These are phyloP conservation scores for Calonectria leucothoes DNA, from an alignment of 2,329 filamentous ascomycete genomes.

Conservation along the genomic window DNA sequence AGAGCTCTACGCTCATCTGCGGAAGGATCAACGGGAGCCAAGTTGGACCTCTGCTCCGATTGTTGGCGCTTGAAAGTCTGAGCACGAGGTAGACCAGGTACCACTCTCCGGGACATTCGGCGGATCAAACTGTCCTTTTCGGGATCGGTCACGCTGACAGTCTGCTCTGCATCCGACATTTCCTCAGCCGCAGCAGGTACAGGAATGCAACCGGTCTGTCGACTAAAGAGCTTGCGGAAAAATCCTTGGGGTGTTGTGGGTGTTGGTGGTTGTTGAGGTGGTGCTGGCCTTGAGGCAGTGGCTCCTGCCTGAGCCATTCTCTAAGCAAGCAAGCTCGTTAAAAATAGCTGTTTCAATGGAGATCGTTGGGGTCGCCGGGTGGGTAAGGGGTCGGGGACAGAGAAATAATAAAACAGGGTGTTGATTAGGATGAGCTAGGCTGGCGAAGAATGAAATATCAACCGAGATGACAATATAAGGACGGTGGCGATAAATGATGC, in stretches of 20 bases:
- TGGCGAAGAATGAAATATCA: conserved; percentile 21
- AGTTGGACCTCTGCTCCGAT: conserved; percentile 80
- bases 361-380: background rate
- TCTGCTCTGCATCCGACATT: conserved; percentile 48
- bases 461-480: conserved; percentile 23
- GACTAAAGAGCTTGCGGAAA: conserved; percentile 44
- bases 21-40: conserved; percentile 74
- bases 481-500: conserved; percentile 24
- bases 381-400: background rate
- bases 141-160: conserved; percentile 39
- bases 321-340: conserved; percentile 29
- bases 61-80: conserved; percentile 86
- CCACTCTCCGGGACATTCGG: conserved; percentile 69
- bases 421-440: conserved; percentile 21
- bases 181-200: conserved; percentile 28
- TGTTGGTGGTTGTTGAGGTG: conserved; percentile 40
- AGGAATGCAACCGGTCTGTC: conserved; percentile 27
- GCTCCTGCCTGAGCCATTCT: conserved; percentile 48
- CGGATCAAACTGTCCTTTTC: conserved; percentile 51
- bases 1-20: conserved; percentile 77
- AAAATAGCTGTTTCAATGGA: background rate
- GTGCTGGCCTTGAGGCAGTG: conserved; percentile 43
- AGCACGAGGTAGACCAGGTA: conserved; percentile 80
- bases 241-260: conserved; percentile 40
- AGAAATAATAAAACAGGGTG: conserved; percentile 18